phyloP scores from a whole-genome alignment of 78 protist species.

The Isochrysis galbana region DNA sequence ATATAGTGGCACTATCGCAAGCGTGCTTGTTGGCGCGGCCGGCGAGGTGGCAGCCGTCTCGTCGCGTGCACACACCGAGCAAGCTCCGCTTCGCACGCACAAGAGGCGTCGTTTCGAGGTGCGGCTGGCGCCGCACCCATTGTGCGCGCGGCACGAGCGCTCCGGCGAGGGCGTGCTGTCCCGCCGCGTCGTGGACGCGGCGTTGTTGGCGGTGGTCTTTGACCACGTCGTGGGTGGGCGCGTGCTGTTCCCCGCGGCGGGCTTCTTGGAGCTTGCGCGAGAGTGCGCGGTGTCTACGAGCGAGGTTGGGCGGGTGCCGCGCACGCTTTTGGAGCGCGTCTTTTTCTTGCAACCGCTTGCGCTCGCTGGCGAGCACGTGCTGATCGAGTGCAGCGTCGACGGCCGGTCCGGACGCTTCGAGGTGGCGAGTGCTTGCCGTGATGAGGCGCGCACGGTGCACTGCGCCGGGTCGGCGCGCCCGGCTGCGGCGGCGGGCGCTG shows the following conservation, averaged over 20 bases:
- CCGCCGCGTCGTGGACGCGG: background rate
- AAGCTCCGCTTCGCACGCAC: background rate
- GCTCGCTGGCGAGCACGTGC: background rate
- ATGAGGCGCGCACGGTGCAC: background rate
- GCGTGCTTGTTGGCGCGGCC: background rate
- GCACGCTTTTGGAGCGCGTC: background rate
- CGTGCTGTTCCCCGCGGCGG: background rate
- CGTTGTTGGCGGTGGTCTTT: background rate
- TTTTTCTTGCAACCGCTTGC: background rate
- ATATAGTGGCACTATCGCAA: conserved; percentile 4
- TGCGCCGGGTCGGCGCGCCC: background rate
- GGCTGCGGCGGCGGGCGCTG: background rate
- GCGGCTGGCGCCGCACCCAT: background rate
- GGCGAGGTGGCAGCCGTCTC: background rate
- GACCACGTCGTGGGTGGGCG: background rate
- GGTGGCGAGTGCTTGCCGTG: background rate
- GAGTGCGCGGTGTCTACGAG: background rate
- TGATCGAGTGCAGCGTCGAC: background rate
- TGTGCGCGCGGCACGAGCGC: background rate
- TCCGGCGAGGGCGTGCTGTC: background rate
- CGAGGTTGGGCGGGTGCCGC: background rate
- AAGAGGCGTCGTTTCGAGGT: background rate
- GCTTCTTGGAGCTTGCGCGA: background rate
- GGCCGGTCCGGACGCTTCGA: background rate
- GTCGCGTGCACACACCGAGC: too few species aligned